Base-by-base conservation (phyloP, 2,329 filamentous ascomycete genomes). In the Periconia digitata region DNA sequence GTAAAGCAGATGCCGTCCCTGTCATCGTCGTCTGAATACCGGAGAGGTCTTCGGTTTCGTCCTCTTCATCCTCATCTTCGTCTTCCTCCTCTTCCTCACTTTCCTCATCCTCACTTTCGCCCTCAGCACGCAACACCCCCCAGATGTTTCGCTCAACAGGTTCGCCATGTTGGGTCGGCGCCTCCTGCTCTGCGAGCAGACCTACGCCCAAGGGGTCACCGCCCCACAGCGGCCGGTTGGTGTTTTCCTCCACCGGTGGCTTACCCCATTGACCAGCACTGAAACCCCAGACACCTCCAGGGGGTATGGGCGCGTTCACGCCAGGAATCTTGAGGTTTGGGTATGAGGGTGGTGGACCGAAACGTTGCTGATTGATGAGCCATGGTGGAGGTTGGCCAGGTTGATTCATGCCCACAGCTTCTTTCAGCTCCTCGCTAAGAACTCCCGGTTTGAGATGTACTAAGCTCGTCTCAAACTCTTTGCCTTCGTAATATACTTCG, bases 401-500 rank as follows among this genome's bases (percentile, higher is more conserved):
- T 32, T 15, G n/a, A 18, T 91, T 89, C 77, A 99, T 97, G 62
- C 90, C 94, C 1, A 99, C 81, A 5, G 94, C 92, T 66, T 97
- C 92, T 65, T 90, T 92, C 35, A 96, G 80, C 60, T 90, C 86
- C 46, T 97, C 90, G 59, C 86, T 94, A 41, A 97, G 73, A 61
- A 97, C 92, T 29, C 94, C 94, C 1, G 94, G 90, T 55, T 91
- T 85, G 50, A 96, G 83, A 73, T 96, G 89, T 60, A 89, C 86
- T 55, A 95, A 82, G 69, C 97, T 95, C 1, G 94, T 96, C 73
- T 99, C 94, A 66, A 90, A 94, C 70, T 99, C 94, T 72, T 99
- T 99, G 67, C 94, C 94, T 73, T 99, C 94, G 70, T 97, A 97
- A 73, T 99, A 99, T n/a, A 99, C 92, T 72, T 99, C 94, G 35